Percentiles rank a stretch among this genome's conserved stretches.
phyloP scores from a whole-genome alignment of 495 filamentous ascomycete genomes.

The Glutinoglossum americanum region DNA sequence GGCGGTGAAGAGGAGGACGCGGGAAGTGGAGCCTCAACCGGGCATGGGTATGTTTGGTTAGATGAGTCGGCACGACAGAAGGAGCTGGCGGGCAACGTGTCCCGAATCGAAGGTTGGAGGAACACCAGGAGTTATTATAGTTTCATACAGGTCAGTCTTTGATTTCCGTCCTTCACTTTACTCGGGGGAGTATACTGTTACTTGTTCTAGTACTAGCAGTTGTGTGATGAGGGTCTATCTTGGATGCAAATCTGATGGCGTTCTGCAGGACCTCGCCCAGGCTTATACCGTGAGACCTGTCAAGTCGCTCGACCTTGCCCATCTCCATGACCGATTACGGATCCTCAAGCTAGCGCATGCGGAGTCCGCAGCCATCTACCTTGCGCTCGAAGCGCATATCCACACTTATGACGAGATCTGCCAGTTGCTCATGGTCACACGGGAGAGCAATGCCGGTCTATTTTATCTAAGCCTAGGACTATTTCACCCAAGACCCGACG shows the following conservation, averaged over 20 bases:
- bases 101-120: slow-evolving; percentile 87
- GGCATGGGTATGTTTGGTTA: slow-evolving; percentile 90
- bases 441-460: slow-evolving; percentile 70
- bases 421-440: slow-evolving; percentile 66
- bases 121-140: slow-evolving; percentile 86
- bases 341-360: slow-evolving; percentile 47
- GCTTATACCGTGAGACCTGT: slow-evolving; percentile 50
- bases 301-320: slow-evolving; percentile 63
- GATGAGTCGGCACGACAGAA: slow-evolving; percentile 59
- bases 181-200: neutral
- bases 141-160: slow-evolving; percentile 51
- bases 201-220: neutral
- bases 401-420: slow-evolving; percentile 74
- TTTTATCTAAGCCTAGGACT: slow-evolving; percentile 84
- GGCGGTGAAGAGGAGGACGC: slow-evolving; percentile 47
- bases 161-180: neutral
- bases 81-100: slow-evolving; percentile 75
- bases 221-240: neutral
- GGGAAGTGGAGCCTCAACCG: slow-evolving; percentile 33
- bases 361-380: slow-evolving; percentile 59
- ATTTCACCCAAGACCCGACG: slow-evolving; percentile 72
- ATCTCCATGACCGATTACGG: slow-evolving; percentile 80
- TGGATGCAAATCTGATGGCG: neutral
- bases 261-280: slow-evolving; percentile 33
- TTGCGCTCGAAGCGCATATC: slow-evolving; percentile 53